Conservation (phyloP, 1,139 yeast genomes). For the Candida neerlandica region DNA sequence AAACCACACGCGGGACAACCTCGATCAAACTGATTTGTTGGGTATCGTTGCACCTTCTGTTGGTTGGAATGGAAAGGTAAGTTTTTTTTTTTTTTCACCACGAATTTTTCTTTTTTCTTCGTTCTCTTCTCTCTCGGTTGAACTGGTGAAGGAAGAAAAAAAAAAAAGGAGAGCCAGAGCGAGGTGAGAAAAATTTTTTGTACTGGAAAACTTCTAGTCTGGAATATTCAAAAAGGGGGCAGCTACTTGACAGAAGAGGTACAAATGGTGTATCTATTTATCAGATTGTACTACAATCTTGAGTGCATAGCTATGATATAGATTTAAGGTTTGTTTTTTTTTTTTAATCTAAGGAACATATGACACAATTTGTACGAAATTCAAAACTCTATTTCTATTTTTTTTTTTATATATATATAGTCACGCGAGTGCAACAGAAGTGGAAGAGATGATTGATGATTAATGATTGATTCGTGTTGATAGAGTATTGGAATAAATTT, state of each 20-base stretch:
- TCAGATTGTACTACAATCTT: background rate
- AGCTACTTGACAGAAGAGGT: background rate
- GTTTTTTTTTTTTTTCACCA: background rate
- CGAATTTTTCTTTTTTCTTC: background rate
- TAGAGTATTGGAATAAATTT: too few species aligned
- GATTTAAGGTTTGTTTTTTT: too few species aligned
- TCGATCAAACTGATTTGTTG: too few species aligned
- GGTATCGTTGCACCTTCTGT: background rate
- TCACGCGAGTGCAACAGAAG: too few species aligned
- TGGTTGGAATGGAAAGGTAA: background rate
- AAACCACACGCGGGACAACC: background rate
- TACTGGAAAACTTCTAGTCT: background rate
- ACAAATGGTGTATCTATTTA: too few species aligned
- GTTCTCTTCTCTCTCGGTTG: background rate
- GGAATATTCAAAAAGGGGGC: background rate
- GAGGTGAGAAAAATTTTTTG: background rate
- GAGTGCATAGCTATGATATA: too few species aligned
- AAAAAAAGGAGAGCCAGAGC: slow-evolving; percentile 1
- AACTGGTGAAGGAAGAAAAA: background rate
- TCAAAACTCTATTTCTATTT: too few species aligned
- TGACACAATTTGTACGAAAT: too few species aligned
- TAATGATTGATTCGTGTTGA: too few species aligned
- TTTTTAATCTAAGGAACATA: too few species aligned
- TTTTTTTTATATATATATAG: too few species aligned
- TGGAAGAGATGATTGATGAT: too few species aligned